Base-by-base conservation (phyloP, 2,329 filamentous ascomycete species). In the Botryotinia narcissicola region DNA sequence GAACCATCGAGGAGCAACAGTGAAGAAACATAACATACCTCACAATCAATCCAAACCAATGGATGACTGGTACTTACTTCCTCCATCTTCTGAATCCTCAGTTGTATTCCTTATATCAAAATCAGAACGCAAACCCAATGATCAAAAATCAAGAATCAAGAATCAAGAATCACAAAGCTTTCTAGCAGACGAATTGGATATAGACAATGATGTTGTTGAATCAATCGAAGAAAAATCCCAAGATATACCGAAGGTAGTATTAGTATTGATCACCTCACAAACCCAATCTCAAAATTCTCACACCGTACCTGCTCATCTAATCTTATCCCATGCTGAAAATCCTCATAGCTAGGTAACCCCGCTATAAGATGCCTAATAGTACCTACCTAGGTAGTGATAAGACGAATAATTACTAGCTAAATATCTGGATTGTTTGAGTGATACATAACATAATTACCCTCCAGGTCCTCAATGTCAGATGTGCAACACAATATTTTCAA, bases 21-120 rank as follows among this genome's bases (percentile, higher is more conserved):
- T 44, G 3, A 67, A 46, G 40, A 40, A 35, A 60, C 12, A 59
- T 25, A 44, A 64, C 70, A 64, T 51, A 69, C 66, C 64, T 73
- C 73, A 40, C 71, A 73, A 48, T 74, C 73, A 57, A 74, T 74
- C 73, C 73, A 74, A 73, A 73, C 71, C 44, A 74, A 68, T 57
- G 73, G 73, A 68, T 74, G 63, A 62, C 57, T 64, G n/a, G 46
- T 70, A 22, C 60, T 69, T 57, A 73, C 32, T 54, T 64, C 73
- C 35, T 64, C 73, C 73, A 74, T 74, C 25, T 4, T 29, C 3
- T 22, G 20, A 22, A 54, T 20, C 20, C 37, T 20, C 25, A 42
- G 25, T 40, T n/a, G 35, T 6, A 0, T n/a, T 46, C 20, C 22
- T 20, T 37, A 18, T 37, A 12, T 3, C 12, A 42, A 6, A 29